Evolutionary conservation across 805 yeast species (phyloP).

Genomic region (Maudiozyma barnettii): DNA sequence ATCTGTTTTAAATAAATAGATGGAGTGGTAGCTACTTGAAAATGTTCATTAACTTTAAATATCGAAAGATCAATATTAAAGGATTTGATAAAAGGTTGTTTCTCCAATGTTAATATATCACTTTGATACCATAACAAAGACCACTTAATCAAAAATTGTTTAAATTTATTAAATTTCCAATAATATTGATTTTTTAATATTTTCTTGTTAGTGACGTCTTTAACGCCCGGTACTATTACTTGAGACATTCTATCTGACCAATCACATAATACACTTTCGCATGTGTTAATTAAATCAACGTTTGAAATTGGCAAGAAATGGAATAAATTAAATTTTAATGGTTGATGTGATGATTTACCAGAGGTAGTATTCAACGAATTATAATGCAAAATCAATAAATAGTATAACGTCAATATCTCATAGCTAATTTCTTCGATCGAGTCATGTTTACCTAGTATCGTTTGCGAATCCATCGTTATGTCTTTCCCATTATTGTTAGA

Average conservation of each 20-base stretch:
- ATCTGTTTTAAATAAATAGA: slow-evolving; percentile 1
- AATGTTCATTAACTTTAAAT: not conserved
- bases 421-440: slow-evolving; percentile 16
- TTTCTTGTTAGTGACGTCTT: not conserved
- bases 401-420: slow-evolving; percentile 25
- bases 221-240: not conserved
- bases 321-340: slow-evolving; percentile 16
- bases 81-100: slow-evolving; percentile 7
- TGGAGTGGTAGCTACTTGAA: not conserved
- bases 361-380: slow-evolving; percentile 1
- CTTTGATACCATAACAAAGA: slow-evolving; percentile 16
- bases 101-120: slow-evolving; percentile 7
- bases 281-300: slow-evolving; percentile 17
- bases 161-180: slow-evolving; percentile 19
- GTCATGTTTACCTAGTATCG: not conserved
- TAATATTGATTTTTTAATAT: slow-evolving; percentile 6
- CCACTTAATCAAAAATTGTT: slow-evolving; percentile 18
- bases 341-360: slow-evolving; percentile 11
- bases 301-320: slow-evolving; percentile 25
- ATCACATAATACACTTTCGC: slow-evolving; percentile 15
- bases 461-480: not conserved
- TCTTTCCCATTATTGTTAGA: too few species aligned
- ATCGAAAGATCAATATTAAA: slow-evolving; percentile 3
- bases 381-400: slow-evolving; percentile 16
- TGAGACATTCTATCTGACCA: slow-evolving; percentile 8